These are phyloP conservation scores for Trichosanthes truncata DNA, from an alignment of 306 rosid genomes.

Conservation along the genomic window DNA sequence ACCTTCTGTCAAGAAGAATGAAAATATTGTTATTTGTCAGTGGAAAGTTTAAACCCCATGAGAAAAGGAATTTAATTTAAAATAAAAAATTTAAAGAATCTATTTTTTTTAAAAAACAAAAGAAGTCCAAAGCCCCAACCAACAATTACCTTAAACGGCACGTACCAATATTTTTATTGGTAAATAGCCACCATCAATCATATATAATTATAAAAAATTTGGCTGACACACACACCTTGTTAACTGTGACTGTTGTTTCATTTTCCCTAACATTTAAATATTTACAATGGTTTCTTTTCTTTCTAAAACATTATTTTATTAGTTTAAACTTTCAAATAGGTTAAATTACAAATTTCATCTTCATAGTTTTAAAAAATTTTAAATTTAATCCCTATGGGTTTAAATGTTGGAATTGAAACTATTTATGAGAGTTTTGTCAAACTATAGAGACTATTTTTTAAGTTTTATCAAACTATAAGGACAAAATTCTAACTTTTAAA, in stretches of 20 bases:
- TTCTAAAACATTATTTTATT: neutral
- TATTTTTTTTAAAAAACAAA: neutral
- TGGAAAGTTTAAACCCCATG: neutral
- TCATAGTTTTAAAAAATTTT: too few relatives aligned
- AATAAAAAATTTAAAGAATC: neutral
- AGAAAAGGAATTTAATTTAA: neutral
- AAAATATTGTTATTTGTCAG: neutral
- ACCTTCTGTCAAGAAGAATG: neutral
- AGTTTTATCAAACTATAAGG: too few relatives aligned
- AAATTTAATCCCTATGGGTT: too few relatives aligned
- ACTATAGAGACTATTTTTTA: too few relatives aligned
- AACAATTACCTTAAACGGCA: slow-evolving; percentile 10
- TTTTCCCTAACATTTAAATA: neutral
- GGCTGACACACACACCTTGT: slow-evolving; percentile 2
- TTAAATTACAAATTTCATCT: too few relatives aligned
- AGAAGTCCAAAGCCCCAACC: neutral
- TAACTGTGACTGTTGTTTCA: neutral
- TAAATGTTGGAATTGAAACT: too few relatives aligned
- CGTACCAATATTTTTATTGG: neutral
- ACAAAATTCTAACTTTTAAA: too few relatives aligned
- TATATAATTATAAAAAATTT: neutral
- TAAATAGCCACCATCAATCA: slow-evolving; percentile 2
- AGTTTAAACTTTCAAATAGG: neutral
- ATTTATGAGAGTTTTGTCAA: too few relatives aligned
- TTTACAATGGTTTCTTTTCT: neutral